Conservation (phyloP, 1,284 basidiomycete genomes). For the Hypsizygus ulmarius region DNA sequence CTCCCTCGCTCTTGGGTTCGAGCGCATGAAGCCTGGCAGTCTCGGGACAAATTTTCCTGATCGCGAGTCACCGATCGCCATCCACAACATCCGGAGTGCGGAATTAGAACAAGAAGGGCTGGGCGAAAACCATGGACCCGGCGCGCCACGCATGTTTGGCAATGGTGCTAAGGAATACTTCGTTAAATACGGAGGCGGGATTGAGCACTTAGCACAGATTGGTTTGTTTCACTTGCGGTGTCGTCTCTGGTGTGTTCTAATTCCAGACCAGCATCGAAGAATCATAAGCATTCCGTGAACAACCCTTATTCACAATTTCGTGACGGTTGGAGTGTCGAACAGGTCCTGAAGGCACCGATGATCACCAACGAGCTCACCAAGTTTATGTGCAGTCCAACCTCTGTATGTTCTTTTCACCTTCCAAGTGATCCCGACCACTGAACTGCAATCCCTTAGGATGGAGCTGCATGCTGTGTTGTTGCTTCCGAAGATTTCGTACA, state of each 20-base stretch:
- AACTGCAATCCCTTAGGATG: constrained; percentile 47
- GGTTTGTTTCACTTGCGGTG: constrained; percentile 39
- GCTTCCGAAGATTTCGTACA: constrained; percentile 83
- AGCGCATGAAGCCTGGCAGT: constrained; percentile 82
- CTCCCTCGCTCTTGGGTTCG: constrained; percentile 82
- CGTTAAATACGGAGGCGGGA: constrained; percentile 67
- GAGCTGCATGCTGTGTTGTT: constrained; percentile 74
- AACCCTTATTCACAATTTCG: constrained; percentile 89
- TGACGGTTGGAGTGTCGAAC: constrained; percentile 69
- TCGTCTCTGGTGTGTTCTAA: neutral
- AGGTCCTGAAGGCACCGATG: constrained; percentile 63
- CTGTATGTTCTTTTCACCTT: constrained; percentile 36
- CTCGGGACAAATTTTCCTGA: constrained; percentile 72
- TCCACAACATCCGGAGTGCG: constrained; percentile 42
- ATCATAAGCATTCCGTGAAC: constrained; percentile 78
- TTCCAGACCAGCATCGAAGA: constrained; percentile 65
- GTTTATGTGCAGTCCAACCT: constrained; percentile 88
- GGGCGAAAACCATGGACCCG: constrained; percentile 67
- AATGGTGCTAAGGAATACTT: constrained; percentile 82
- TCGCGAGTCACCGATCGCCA: constrained; percentile 54
- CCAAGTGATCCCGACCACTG: neutral
- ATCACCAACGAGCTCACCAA: constrained; percentile 78
- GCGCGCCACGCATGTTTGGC: constrained; percentile 72
- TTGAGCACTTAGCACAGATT: constrained; percentile 74
- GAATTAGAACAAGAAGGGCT: constrained; percentile 55